Evolutionary conservation across 495 filamentous ascomycete genomes (phyloP), one percentile per base, ranked within the genome.

Genomic region (Xylaria venustula): DNA sequence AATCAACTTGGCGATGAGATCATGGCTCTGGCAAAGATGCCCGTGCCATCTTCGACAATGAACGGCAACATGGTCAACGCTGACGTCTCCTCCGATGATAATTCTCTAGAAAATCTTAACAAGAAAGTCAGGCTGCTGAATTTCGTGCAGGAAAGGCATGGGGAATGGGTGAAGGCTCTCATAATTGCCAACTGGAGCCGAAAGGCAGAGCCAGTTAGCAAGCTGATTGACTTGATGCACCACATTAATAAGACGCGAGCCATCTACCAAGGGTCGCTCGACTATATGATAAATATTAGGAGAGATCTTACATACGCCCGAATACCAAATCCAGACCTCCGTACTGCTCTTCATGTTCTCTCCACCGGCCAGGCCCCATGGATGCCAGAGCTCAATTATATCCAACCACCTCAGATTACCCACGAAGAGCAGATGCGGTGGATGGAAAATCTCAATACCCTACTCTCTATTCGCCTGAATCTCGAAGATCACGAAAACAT

Each of bases 151-250:
- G 74, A 78, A 44, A 66, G 74, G 26, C 82, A 85, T 54, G 68
- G 75, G 1, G 77, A 78, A 72, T 98, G 95, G 76, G 91, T 94
- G 69, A 97, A 98, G 74, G 81, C 90, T 15, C 81, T 97, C 12
- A 91, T 98, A 15, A 85, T 98, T 40, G 85, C 87, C 2, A 87
- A 90, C 69, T 98, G 94, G 94, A 89, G 88, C 70, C 84, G 87
- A 63, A 90, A 91, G 66, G 87, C 87, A 25, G 80, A 82, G 26
- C 83, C 88, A 51, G 87, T 98, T 36, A 88, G 87, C 65, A 88
- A 86, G 69, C 78, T 97, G 36, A 93, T 97, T 64, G 93, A 97
- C 75, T 73, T 98, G 50, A 86, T 87, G 68, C 75, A 78, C 11
- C 92, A 92, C 77, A 78, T 92, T 57, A 81, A 84, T 40, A 74